Percentiles rank a stretch among this genome's conserved stretches.
Evolutionary conservation across 495 filamentous ascomycete genomes (phyloP).

Genomic region (Trichoderma orchidacearum): DNA sequence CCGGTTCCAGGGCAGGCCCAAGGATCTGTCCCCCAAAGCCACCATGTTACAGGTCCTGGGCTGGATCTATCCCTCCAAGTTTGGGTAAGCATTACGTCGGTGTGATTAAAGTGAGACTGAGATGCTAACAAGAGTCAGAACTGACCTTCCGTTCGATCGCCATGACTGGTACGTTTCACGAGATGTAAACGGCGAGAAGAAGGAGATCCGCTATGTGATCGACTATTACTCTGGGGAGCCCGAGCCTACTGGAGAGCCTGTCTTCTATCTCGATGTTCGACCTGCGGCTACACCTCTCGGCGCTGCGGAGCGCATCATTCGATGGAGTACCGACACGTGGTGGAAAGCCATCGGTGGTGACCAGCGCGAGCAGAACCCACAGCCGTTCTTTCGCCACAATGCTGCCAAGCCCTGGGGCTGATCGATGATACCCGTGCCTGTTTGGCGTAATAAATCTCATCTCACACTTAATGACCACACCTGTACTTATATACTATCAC

Average conservation of each 20-base stretch:
- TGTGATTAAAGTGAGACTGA: not conserved
- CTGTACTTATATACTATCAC: not conserved
- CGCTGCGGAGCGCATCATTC: constrained; percentile 67
- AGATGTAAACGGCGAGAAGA: constrained; percentile 38
- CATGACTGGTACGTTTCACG: constrained; percentile 93
- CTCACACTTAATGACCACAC: not conserved
- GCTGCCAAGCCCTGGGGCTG: not conserved
- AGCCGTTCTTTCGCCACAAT: not conserved
- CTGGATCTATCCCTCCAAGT: constrained; percentile 63
- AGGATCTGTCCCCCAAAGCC: constrained; percentile 84
- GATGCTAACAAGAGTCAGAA: constrained; percentile 25
- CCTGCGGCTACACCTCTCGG: constrained; percentile 80
- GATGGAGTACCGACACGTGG: constrained; percentile 93
- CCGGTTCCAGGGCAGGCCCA: constrained; percentile 75
- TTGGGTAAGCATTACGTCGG: constrained; percentile 39
- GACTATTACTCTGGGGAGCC: constrained; percentile 89
- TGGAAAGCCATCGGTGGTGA: constrained; percentile 71
- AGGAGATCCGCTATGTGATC: constrained; percentile 89
- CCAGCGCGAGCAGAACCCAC: constrained; percentile 23
- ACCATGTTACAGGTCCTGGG: constrained; percentile 65
- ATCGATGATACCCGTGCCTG: not conserved
- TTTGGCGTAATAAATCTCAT: not conserved
- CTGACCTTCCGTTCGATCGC: constrained; percentile 85
- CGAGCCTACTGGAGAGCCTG: constrained; percentile 81
- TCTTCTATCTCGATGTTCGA: constrained; percentile 95